Conservation (phyloP, 441 rosid genomes). For the Croton laevigatus region DNA sequence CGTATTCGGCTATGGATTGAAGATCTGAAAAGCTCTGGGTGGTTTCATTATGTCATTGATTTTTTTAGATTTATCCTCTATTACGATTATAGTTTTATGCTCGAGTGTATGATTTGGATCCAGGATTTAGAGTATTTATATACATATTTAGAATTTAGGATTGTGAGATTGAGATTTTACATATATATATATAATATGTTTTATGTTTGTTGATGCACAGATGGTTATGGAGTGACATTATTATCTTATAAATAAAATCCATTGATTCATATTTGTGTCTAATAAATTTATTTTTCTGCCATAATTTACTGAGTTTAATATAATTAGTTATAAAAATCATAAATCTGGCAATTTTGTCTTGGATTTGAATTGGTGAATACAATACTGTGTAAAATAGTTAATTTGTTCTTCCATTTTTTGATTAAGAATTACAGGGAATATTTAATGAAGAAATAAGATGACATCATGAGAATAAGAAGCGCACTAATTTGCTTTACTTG, state of each 20-base stretch:
- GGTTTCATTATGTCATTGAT: neutral
- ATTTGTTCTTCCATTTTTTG: too few species aligned
- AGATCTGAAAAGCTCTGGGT: constrained; percentile 32
- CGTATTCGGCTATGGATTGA: constrained; percentile 35
- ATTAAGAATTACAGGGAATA: too few species aligned
- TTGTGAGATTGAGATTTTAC: constrained; percentile 9
- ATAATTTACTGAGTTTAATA: neutral
- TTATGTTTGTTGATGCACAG: constrained; percentile 7
- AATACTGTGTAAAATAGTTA: too few species aligned
- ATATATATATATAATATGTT: neutral
- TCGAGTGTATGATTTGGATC: neutral
- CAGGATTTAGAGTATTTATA: neutral
- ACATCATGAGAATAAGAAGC: neutral
- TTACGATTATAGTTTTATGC: neutral
- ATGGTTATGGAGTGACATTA: constrained; percentile 5
- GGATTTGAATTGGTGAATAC: neutral
- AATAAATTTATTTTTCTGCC: neutral
- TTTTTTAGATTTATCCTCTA: neutral
- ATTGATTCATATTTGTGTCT: neutral
- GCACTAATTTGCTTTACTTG: neutral
- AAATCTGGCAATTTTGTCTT: neutral
- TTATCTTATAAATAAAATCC: constrained; percentile 3
- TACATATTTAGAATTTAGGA: constrained; percentile 9
- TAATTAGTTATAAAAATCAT: neutral
- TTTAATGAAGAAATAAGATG: too few species aligned